phyloP scores from a whole-genome alignment of 176 grass and related monocot genomes.

The Lolium multiflorum region DNA sequence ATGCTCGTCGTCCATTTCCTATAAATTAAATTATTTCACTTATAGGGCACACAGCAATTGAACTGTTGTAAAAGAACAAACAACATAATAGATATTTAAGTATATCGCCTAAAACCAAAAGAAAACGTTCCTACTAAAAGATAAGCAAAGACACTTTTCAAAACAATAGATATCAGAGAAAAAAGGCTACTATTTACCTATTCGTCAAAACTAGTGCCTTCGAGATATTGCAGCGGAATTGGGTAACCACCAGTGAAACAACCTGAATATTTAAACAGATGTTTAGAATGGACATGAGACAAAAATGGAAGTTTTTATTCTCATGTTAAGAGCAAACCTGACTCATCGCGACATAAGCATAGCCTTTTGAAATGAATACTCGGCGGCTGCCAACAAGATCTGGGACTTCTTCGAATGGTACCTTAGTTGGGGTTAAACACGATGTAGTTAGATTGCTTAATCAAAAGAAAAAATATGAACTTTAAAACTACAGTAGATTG shows the following conservation, averaged over 20 bases:
- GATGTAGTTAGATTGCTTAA: conserved; percentile 21
- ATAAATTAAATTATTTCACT: conserved; percentile 42
- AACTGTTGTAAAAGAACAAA: conserved; percentile 24
- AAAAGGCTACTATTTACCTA: conserved; percentile 55
- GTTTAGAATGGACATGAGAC: conserved; percentile 15
- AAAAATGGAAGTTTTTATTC: conserved; percentile 30
- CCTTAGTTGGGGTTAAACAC: conserved; percentile 53
- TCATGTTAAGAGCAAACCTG: conserved; percentile 60
- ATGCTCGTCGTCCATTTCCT: conserved; percentile 94
- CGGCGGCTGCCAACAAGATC: conserved; percentile 78
- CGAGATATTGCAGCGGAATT: conserved; percentile 92
- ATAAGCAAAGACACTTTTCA: conserved; percentile 14
- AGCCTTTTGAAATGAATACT: conserved; percentile 88
- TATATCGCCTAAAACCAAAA: neutral
- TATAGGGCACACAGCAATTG: conserved; percentile 3
- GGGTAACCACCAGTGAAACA: conserved; percentile 89
- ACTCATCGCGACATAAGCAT: conserved; percentile 95
- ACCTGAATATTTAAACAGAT: conserved; percentile 62
- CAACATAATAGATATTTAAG: neutral
- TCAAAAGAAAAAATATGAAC: conserved; percentile 8
- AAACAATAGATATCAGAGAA: conserved; percentile 1
- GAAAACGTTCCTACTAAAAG: neutral
- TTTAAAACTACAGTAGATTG: conserved; percentile 34
- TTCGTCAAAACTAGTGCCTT: conserved; percentile 94
- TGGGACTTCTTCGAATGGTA: conserved; percentile 95